Base-by-base conservation (phyloP, 2,329 filamentous ascomycete species). In the Venturiaceae sp. region DNA sequence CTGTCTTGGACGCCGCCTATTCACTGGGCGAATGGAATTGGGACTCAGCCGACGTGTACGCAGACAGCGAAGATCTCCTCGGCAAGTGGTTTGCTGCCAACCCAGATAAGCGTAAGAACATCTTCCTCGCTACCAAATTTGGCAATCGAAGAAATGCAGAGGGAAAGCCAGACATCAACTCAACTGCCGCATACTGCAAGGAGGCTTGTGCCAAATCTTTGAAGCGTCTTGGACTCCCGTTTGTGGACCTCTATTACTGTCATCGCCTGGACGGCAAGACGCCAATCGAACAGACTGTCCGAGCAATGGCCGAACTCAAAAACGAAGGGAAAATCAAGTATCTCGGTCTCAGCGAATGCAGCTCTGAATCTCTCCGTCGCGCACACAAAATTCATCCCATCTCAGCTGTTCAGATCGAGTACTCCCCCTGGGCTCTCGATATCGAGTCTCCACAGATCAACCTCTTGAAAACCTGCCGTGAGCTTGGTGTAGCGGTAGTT, bases 401-500 rank as follows among this genome's bases (percentile, higher is more conserved):
- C 60, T 66, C 74, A 3, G 78, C 79, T 2, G 71, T 80, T 3
- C 80, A 84, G 64, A 71, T 82, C 39, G 80, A 84, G 64, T 82
- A 80, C 68, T 76, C 70, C 21, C 77, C 77, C 0, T 83, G 79
- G 66, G 68, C 74, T 2, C 74, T 85, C 33, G 79, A 83, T 39
- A 82, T 87, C 61, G 85, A 88, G 65, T 76, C 70, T 3, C 57
- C 53, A 14, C 60, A 62, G 39, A 44, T 58, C 37, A 66, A 75
- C 26, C 69, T 86, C 1, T 71, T 85, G 1, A 68, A 74, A 30
- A 82, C 82, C 0, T 80, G 76, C 60, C 75, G 78, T n/a, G 80
- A 85, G 64, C 77, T 86, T 2, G 83, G 82, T 1, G 72, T 83
- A 2, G 72, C 80, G 0, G 70, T 82, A 5, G 75, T 87, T 2